Evolutionary conservation across 2,329 filamentous ascomycete species (phyloP), one percentile per base, ranked within the genome.

Genomic region (Epichloe typhina): DNA sequence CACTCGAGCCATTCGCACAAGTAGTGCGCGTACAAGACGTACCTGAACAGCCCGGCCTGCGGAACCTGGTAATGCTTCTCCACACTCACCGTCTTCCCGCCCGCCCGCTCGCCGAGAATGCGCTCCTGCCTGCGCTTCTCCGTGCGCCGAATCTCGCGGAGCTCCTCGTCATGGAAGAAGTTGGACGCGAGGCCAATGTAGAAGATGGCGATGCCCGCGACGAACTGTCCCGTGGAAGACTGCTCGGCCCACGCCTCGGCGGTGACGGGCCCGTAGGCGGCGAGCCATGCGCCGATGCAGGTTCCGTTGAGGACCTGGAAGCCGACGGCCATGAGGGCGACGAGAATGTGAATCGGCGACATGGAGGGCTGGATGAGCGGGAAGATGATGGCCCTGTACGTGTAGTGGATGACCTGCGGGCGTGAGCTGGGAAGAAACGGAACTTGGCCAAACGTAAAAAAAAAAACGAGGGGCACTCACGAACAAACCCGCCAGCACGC

Each of bases 1-100:
- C 93, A 98, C 73, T 98, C 93, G 49, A 95, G 65, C 93, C 93
- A 98, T 70, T 98, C 93, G 63, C 84, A 86, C n/a, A 95, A 74
- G 66, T 96, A 98, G 66, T 98, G 93, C 57, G 93, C 89, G 66
- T 84, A 95, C 53, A 97, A 75, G 62, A 95, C 79, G 60, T 82
- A 84, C 57, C 77, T 74, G 69, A 97, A 98, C 47, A 95, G 69
- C 0, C 90, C 89, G 47, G 84, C 84, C 61, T 87, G 73, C 0
- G 93, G 93, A 49, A 98, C 79, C 69, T 86, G 81, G 65, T 97
- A 97, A 54, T 94, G 79, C 69, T 93, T 95, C 44, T 86, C 77
- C 43, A 68, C 65, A 19, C 23, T 46, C 15, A 40, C 43, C 21
- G n/a, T 19, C 23, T 26, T 8, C 38, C 70, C 56, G 57, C 70